Percentiles rank a stretch among this genome's conserved stretches.
Evolutionary conservation across 2,329 filamentous ascomycete species (phyloP).

Genomic region (Cladobotryum mycophilum): DNA sequence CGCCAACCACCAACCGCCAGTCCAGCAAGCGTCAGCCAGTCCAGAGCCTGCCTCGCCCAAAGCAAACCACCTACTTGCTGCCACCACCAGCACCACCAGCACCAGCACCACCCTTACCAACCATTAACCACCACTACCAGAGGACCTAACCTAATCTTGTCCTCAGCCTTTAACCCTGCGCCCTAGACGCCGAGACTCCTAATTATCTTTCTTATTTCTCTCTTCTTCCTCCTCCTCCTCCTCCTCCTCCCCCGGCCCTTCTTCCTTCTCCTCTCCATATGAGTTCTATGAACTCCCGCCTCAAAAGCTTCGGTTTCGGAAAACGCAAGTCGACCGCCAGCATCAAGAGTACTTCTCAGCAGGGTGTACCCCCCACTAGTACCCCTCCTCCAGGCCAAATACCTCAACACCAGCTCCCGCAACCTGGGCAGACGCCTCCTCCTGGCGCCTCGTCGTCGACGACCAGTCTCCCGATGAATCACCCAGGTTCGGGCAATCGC

Average conservation of each 20-base stretch:
- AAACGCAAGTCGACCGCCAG: slow-evolving; percentile 67
- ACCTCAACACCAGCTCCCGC: slow-evolving; percentile 39
- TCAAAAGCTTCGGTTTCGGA: slow-evolving; percentile 75
- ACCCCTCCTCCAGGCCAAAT: slow-evolving; percentile 42
- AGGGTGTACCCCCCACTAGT: slow-evolving; percentile 30
- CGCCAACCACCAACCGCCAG: neutral
- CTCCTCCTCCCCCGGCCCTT: slow-evolving; percentile 18
- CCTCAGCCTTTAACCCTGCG: slow-evolving; percentile 2
- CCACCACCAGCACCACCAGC: neutral
- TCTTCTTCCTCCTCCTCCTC: slow-evolving; percentile 8
- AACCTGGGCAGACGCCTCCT: slow-evolving; percentile 28
- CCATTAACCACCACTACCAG: neutral
- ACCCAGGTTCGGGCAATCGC: slow-evolving; percentile 52
- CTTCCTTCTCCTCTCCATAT: slow-evolving; percentile 37
- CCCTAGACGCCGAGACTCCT: neutral
- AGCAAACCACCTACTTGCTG: neutral
- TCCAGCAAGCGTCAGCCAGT: neutral
- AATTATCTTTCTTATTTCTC: neutral
- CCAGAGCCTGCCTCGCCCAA: neutral
- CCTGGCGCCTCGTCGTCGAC: slow-evolving; percentile 39
- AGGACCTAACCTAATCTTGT: slow-evolving; percentile 9
- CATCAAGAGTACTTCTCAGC: slow-evolving; percentile 45
- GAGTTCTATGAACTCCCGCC: slow-evolving; percentile 74
- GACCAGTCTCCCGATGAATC: slow-evolving; percentile 54
- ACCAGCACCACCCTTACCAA: neutral